Evolutionary conservation across 768 basidiomycete species (phyloP).

Genomic region (Chalciporus chontae): DNA sequence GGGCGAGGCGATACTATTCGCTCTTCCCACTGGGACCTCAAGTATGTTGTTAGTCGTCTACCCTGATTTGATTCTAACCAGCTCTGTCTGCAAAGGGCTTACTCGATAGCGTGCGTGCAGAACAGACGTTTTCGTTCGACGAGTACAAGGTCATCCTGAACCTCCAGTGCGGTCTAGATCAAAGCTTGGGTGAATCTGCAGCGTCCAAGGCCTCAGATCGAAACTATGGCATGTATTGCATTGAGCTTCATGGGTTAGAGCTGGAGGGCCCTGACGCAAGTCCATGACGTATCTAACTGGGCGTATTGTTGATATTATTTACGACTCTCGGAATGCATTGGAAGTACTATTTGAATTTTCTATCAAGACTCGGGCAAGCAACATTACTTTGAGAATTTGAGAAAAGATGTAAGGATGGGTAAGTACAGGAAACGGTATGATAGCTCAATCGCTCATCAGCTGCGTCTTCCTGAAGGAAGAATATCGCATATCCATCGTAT

Average conservation of each 20-base stretch:
- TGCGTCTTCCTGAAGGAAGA: neutral
- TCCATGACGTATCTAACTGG: constrained; percentile 19
- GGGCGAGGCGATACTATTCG: constrained; percentile 76
- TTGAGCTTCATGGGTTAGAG: constrained; percentile 83
- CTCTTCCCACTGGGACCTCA: constrained; percentile 72
- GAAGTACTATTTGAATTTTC: neutral
- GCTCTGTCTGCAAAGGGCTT: constrained; percentile 52
- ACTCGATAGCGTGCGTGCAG: constrained; percentile 63
- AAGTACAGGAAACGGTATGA: neutral
- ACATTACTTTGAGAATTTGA: neutral
- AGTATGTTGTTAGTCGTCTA: constrained; percentile 39
- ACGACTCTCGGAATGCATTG: constrained; percentile 4
- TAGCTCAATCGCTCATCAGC: neutral
- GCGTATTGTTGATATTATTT: constrained; percentile 3
- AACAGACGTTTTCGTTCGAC: constrained; percentile 76
- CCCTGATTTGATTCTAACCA: constrained; percentile 1
- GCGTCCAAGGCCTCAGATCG: constrained; percentile 55
- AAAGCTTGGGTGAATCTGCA: constrained; percentile 47
- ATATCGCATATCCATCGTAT: constrained; percentile 32
- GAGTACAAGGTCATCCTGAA: constrained; percentile 91
- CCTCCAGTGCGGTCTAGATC: constrained; percentile 83
- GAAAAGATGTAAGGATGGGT: neutral
- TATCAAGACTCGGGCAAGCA: neutral
- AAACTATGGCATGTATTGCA: constrained; percentile 83
- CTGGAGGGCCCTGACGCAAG: constrained; percentile 45